phyloP scores from a whole-genome alignment of 164 flowering plant species.

The Magnolia changhungtana region DNA sequence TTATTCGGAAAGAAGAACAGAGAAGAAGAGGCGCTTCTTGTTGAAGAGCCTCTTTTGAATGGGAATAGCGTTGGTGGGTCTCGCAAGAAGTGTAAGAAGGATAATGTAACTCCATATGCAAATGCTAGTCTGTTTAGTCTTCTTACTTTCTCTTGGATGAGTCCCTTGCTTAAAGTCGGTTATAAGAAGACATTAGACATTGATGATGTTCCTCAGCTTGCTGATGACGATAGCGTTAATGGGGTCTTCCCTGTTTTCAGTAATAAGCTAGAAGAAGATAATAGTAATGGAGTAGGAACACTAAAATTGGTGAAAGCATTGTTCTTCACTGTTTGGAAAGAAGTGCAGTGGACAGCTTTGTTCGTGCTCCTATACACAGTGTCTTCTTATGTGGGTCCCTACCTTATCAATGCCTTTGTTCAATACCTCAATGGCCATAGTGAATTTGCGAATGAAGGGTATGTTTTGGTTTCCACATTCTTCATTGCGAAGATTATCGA shows the following conservation, averaged over 20 bases:
- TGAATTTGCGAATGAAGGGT: slow-evolving; percentile 43
- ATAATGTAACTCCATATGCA: slow-evolving; percentile 24
- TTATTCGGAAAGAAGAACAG: slow-evolving; percentile 13
- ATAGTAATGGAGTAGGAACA: slow-evolving; percentile 28
- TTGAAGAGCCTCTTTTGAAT: slow-evolving; percentile 29
- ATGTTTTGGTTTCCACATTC: slow-evolving; percentile 47
- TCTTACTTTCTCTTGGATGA: slow-evolving; percentile 48
- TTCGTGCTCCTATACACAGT: slow-evolving; percentile 31
- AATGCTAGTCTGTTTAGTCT: slow-evolving; percentile 32
- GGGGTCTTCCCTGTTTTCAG: slow-evolving; percentile 27
- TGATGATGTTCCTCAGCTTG: slow-evolving; percentile 47
- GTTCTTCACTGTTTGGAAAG: slow-evolving; percentile 40
- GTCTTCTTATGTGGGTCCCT: slow-evolving; percentile 74
- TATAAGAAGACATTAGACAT: slow-evolving; percentile 35
- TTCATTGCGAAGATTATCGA: slow-evolving; percentile 60
- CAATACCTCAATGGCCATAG: slow-evolving; percentile 53
- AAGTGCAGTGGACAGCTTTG: slow-evolving; percentile 44
- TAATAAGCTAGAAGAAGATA: slow-evolving; percentile 19
- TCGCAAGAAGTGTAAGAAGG: slow-evolving; percentile 5
- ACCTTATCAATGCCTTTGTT: slow-evolving; percentile 62
- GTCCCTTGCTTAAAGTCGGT: slow-evolving; percentile 35
- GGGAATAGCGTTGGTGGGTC: slow-evolving; percentile 11
- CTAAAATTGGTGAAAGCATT: slow-evolving; percentile 45
- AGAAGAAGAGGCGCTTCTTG: slow-evolving; percentile 9
- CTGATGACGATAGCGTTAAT: slow-evolving; percentile 22